Evolutionary conservation across 257 asterid genomes (phyloP).

Genomic region (Phtheirospermum japonicum): DNA sequence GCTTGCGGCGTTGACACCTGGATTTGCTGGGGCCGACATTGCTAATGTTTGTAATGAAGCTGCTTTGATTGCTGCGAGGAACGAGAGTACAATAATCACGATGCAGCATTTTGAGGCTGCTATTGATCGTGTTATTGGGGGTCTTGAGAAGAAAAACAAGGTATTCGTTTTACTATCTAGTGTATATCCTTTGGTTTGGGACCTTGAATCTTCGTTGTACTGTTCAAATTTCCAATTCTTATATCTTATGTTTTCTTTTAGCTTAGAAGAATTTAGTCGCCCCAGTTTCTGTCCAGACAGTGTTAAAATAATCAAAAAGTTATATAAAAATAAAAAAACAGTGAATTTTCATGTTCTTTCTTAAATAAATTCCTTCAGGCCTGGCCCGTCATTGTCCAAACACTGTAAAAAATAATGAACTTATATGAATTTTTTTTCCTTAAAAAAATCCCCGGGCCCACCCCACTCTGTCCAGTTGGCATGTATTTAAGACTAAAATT

Average conservation of each 20-base stretch:
- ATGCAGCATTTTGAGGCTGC: conserved; percentile 91
- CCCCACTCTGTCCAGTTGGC: neutral
- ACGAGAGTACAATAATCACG: conserved; percentile 46
- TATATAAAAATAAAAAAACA: too few species aligned
- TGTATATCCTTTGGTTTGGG: neutral
- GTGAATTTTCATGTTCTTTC: too few species aligned
- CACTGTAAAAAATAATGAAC: too few species aligned
- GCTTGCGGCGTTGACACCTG: conserved; percentile 94
- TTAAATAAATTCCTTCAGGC: too few species aligned
- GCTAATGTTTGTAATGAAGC: conserved; percentile 95
- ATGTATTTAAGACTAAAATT: neutral
- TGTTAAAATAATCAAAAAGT: too few species aligned
- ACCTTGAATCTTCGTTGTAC: neutral
- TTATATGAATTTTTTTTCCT: too few species aligned
- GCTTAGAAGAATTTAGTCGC: too few species aligned
- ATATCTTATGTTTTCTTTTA: too few species aligned
- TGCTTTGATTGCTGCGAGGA: conserved; percentile 85
- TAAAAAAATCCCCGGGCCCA: too few species aligned
- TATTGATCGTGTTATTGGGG: conserved; percentile 86
- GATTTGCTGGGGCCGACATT: conserved; percentile 96
- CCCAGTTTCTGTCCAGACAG: too few species aligned
- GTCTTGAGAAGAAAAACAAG: conserved; percentile 88
- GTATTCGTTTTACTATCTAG: conserved; percentile 31
- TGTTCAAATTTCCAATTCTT: neutral
- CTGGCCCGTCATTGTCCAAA: too few species aligned